Conservation (phyloP, 2,329 filamentous ascomycete species). For the Calonectria leucothoes region DNA sequence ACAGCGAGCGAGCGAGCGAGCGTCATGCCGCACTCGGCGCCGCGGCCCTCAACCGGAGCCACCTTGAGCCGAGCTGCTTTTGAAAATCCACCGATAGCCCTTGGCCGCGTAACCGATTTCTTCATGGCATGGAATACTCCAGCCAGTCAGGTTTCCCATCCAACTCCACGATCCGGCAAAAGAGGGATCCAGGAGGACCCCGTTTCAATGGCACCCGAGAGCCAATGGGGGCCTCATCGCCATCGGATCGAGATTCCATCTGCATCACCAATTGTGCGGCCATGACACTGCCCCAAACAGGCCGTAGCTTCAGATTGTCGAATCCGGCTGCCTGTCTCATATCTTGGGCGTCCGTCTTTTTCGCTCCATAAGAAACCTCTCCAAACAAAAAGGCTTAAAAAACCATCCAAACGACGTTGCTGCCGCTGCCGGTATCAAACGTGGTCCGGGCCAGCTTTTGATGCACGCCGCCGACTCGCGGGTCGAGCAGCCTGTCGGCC, state of each 20-base stretch:
- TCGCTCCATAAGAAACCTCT: not conserved
- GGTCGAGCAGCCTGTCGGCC: not conserved
- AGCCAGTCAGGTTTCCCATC: not conserved
- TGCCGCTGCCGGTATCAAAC: not conserved
- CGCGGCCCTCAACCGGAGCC: not conserved
- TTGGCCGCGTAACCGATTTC: not conserved
- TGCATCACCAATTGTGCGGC: constrained; percentile 60
- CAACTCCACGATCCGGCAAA: not conserved
- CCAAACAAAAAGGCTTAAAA: not conserved
- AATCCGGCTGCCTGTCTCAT: constrained; percentile 57
- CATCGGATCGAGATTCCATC: constrained; percentile 61
- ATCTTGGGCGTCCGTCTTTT: not conserved
- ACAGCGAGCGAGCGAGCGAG: too few species aligned
- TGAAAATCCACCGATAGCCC: not conserved
- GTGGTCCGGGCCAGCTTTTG: not conserved
- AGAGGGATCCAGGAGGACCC: constrained; percentile 30
- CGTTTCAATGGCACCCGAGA: constrained; percentile 69
- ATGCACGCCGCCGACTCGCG: not conserved
- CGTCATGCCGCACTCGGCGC: too few species aligned
- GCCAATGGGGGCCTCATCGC: constrained; percentile 65
- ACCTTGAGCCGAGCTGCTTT: not conserved
- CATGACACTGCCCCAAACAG: constrained; percentile 70
- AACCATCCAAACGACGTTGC: not conserved
- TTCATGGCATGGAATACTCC: not conserved
- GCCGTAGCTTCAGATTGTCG: constrained; percentile 65